Evolutionary conservation across 352 stramenopile genomes (phyloP).

Genomic region (Phytophthora kernoviae): DNA sequence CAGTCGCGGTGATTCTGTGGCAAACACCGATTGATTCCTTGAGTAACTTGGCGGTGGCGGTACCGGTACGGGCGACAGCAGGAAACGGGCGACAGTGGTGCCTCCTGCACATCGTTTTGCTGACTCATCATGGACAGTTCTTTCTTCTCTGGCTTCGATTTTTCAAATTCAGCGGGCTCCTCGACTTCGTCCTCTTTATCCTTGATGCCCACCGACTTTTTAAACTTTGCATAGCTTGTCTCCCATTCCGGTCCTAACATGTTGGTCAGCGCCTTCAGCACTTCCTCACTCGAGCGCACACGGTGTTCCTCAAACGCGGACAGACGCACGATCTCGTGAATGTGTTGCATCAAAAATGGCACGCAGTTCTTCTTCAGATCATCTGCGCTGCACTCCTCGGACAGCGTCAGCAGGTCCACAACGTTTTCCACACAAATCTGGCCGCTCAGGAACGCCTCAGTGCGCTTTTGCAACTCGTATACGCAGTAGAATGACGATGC

Average conservation of each 20-base stretch:
- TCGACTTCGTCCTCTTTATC: constrained; percentile 36
- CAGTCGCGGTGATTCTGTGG: constrained; percentile 48
- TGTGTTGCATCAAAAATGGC: constrained; percentile 86
- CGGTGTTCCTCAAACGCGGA: constrained; percentile 77
- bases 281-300: constrained; percentile 82
- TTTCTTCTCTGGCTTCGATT: constrained; percentile 17
- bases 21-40: constrained; percentile 44
- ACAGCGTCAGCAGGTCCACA: constrained; percentile 74
- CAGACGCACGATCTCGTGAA: constrained; percentile 83
- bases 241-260: constrained; percentile 85
- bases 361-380: constrained; percentile 89
- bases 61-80: constrained; percentile 45
- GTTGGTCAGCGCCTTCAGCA: constrained; percentile 79
- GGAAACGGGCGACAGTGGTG: constrained; percentile 58
- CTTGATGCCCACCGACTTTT: constrained; percentile 44
- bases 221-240: constrained; percentile 72
- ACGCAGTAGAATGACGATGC: constrained; percentile 86
- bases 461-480: constrained; percentile 85
- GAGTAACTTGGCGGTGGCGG: constrained; percentile 38
- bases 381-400: constrained; percentile 76
- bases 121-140: constrained; percentile 28
- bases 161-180: constrained; percentile 28
- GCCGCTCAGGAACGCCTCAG: constrained; percentile 76
- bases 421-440: constrained; percentile 86
- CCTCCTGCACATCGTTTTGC: constrained; percentile 44